These are phyloP conservation scores for Mycena leptocephala DNA, from an alignment of 768 basidiomycete species.

Conservation along the genomic window DNA sequence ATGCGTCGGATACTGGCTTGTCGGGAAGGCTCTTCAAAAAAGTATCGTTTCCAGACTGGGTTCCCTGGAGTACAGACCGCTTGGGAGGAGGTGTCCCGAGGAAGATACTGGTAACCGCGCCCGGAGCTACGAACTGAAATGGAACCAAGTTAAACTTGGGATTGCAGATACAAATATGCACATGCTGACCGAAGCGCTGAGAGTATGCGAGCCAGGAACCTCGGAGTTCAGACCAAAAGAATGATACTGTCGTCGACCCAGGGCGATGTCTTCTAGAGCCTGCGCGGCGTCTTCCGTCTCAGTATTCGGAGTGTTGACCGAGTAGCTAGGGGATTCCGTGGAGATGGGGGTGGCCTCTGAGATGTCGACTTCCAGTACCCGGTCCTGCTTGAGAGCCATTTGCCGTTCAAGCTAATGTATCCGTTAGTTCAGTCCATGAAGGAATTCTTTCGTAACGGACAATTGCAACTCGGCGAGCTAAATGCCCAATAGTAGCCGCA, in stretches of 20 bases:
- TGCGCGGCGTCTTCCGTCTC: constrained; percentile 27
- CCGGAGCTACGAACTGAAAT: not conserved
- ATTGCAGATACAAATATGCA: not conserved
- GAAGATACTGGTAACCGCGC: constrained; percentile 17
- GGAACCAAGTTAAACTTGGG: not conserved
- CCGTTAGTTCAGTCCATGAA: not conserved
- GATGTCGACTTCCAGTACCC: not conserved
- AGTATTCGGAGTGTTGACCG: not conserved
- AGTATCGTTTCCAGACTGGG: constrained; percentile 10
- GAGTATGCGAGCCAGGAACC: constrained; percentile 5
- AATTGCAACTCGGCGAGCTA: constrained; percentile 17
- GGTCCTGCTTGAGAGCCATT: constrained; percentile 19
- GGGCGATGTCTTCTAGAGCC: constrained; percentile 9
- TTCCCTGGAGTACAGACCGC: constrained; percentile 4
- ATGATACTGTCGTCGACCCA: constrained; percentile 23
- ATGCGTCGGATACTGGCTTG: constrained; percentile 3
- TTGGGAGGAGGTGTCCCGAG: not conserved
- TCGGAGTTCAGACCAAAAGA: constrained; percentile 13
- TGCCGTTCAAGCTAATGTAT: constrained; percentile 14
- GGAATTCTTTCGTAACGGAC: not conserved
- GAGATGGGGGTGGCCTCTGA: not conserved
- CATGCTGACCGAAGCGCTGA: not conserved
- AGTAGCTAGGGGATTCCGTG: not conserved
- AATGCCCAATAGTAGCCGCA: constrained; percentile 12
- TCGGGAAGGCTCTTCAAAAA: constrained; percentile 10